phyloP scores from a whole-genome alignment of 2,329 filamentous ascomycete genomes.

The Penicillium sp. region DNA sequence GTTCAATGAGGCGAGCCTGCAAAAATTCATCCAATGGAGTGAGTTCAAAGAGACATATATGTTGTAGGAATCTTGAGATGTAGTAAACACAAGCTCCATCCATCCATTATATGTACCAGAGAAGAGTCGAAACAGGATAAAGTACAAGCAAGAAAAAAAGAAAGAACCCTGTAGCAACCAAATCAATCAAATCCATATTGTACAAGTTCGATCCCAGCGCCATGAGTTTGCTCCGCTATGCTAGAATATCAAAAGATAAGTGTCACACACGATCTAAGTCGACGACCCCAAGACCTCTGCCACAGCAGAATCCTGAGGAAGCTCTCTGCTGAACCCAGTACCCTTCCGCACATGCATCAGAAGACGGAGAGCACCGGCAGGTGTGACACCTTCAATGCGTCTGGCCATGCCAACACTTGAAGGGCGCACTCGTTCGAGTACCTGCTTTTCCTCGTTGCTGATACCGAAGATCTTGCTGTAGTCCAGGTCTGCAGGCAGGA shows the following conservation, averaged over 20 bases:
- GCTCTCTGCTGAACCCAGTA: constrained; percentile 26
- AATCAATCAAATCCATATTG: constrained; percentile 5
- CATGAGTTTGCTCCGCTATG: constrained; percentile 29
- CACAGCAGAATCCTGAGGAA: constrained; percentile 19
- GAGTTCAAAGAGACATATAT: not conserved
- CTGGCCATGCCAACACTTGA: constrained; percentile 89
- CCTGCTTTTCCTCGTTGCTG: constrained; percentile 76
- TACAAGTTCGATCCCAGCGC: constrained; percentile 22
- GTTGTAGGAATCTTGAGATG: not conserved
- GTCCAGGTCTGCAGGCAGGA: constrained; percentile 75
- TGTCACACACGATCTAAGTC: constrained; percentile 15
- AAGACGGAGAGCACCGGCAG: constrained; percentile 52
- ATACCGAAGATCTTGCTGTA: constrained; percentile 76
- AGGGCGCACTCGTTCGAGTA: constrained; percentile 73
- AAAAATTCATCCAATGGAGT: not conserved
- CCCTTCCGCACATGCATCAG: constrained; percentile 50
- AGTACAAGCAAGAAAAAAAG: not conserved
- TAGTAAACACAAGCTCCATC: not conserved
- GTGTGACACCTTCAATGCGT: constrained; percentile 76
- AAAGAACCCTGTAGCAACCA: not conserved
- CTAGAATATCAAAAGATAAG: constrained; percentile 17
- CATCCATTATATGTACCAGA: not conserved
- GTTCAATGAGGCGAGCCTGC: too few species aligned
- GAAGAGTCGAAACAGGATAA: not conserved
- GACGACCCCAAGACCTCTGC: constrained; percentile 24